Percentiles rank a stretch among this genome's conserved stretches.
These are phyloP conservation scores for Mycena floridula DNA, from an alignment of 768 basidiomycete species.

Conservation along the genomic window DNA sequence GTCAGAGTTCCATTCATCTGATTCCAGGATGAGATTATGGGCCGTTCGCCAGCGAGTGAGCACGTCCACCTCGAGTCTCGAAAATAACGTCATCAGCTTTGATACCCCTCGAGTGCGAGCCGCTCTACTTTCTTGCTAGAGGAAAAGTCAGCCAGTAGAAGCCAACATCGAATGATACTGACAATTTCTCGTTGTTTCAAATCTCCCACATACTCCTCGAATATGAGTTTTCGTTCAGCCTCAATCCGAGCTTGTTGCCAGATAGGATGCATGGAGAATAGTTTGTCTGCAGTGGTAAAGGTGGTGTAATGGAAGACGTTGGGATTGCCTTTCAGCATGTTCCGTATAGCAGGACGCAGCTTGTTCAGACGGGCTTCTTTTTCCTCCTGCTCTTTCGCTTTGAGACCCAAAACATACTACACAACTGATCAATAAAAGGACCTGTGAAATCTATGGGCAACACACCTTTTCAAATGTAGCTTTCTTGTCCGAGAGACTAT, in stretches of 20 bases:
- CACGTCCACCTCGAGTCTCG: constrained; percentile 83
- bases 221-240: constrained; percentile 79
- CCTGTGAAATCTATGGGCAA: constrained; percentile 1
- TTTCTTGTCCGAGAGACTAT: constrained; percentile 93
- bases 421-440: constrained; percentile 3
- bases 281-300: constrained; percentile 80
- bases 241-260: constrained; percentile 88
- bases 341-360: constrained; percentile 78
- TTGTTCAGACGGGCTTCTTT: constrained; percentile 78
- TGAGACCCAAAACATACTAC: constrained; percentile 74
- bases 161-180: constrained; percentile 21
- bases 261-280: constrained; percentile 82
- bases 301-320: constrained; percentile 91
- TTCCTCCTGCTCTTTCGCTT: constrained; percentile 81
- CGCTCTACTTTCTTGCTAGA: constrained; percentile 73
- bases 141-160: constrained; percentile 3
- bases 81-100: constrained; percentile 82
- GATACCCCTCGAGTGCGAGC: constrained; percentile 73
- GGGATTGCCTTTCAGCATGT: constrained; percentile 82
- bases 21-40: constrained; percentile 67
- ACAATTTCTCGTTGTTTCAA: constrained; percentile 88
- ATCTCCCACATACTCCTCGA: constrained; percentile 87
- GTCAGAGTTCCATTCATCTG: constrained; percentile 76
- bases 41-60: constrained; percentile 91
- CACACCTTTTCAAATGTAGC: constrained; percentile 87